Percentiles rank a stretch among this genome's conserved stretches.
These are phyloP conservation scores for Vicia faba DNA, from an alignment of 306 rosid genomes.

Conservation along the genomic window DNA sequence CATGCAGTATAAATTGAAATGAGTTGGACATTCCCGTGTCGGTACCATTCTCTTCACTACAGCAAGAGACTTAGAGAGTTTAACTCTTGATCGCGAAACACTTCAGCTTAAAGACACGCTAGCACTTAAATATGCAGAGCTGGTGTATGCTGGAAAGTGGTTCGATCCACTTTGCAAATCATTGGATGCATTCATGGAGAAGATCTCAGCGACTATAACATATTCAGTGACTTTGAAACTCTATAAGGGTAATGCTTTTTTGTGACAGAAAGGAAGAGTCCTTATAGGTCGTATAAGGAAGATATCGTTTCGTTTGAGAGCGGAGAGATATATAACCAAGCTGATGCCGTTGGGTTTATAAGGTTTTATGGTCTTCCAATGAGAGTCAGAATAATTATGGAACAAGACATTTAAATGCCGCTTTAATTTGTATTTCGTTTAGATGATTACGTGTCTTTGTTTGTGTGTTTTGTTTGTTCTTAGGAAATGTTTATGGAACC, in stretches of 20 bases:
- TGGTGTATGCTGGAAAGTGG: slow-evolving; percentile 86
- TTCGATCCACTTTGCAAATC: slow-evolving; percentile 80
- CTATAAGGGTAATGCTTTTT: slow-evolving; percentile 58
- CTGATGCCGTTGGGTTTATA: slow-evolving; percentile 83
- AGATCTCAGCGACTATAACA: slow-evolving; percentile 66
- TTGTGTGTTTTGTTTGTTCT: too few relatives aligned
- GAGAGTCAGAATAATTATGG: slow-evolving; percentile 72
- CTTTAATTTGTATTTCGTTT: too few relatives aligned
- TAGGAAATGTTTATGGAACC: too few relatives aligned
- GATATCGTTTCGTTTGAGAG: slow-evolving; percentile 84
- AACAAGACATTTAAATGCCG: slow-evolving; percentile 27
- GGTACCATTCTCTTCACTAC: slow-evolving; percentile 83
- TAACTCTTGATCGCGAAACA: slow-evolving; percentile 74
- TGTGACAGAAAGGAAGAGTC: slow-evolving; percentile 61
- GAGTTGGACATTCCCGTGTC: slow-evolving; percentile 68
- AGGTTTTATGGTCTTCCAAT: slow-evolving; percentile 83
- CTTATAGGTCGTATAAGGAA: slow-evolving; percentile 61
- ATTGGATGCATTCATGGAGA: slow-evolving; percentile 81
- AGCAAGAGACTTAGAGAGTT: slow-evolving; percentile 64
- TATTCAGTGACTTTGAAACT: slow-evolving; percentile 70
- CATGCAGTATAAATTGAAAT: too few relatives aligned
- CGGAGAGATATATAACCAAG: slow-evolving; percentile 76
- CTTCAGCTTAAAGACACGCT: slow-evolving; percentile 63
- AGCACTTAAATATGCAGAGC: slow-evolving; percentile 85
- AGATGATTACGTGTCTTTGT: too few relatives aligned